Conservation (phyloP, 306 rosid species). For the Fagus crenata region DNA sequence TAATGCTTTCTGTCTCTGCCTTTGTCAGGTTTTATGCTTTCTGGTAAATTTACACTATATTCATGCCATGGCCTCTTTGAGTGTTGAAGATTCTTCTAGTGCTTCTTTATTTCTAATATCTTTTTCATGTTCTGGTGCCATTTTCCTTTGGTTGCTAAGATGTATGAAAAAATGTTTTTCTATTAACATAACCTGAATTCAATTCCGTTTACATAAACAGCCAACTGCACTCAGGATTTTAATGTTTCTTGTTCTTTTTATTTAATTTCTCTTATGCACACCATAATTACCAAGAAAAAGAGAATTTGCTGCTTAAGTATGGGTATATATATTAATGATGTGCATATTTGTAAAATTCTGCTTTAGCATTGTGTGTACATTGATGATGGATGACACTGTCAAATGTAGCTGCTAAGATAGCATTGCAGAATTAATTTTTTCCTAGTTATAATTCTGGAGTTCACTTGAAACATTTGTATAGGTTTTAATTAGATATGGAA, state of each 20-base stretch:
- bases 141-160: neutral
- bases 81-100: neutral
- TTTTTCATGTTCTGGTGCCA: neutral
- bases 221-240: conserved; percentile 1
- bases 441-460: neutral
- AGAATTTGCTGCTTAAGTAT: neutral
- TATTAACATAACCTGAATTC: neutral
- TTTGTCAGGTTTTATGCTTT: neutral
- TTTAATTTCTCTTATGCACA: neutral
- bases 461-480: conserved; percentile 27
- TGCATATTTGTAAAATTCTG: neutral
- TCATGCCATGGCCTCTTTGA: neutral
- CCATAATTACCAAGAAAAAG: neutral
- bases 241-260: neutral
- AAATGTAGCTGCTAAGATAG: neutral
- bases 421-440: neutral
- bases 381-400: neutral
- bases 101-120: neutral
- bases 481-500: conserved; percentile 85
- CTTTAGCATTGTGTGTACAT: neutral
- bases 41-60: neutral
- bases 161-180: neutral
- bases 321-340: neutral
- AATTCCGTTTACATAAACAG: neutral
- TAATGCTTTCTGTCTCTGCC: conserved; percentile 2